Conservation (phyloP, 1,139 yeast genomes). For the Diutina scorzettiae region DNA sequence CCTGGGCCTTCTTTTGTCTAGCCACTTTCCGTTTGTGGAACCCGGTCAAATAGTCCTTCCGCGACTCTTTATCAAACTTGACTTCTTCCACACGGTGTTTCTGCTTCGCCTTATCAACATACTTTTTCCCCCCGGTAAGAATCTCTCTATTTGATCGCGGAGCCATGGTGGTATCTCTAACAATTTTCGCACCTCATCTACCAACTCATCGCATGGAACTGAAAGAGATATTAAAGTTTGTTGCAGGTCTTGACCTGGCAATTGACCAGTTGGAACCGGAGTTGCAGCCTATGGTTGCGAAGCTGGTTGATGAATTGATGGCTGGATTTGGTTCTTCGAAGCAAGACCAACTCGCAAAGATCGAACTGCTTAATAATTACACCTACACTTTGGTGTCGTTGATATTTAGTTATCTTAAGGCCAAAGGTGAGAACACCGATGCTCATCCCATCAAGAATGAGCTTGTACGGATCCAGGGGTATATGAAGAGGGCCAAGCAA, state of each 20-base stretch:
- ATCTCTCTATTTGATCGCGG: conserved; percentile 67
- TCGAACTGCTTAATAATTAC: conserved; percentile 1
- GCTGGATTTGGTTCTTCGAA: not conserved
- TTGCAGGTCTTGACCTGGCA: not conserved
- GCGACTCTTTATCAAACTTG: conserved; percentile 59
- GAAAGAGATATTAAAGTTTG: not conserved
- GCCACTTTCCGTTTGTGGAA: conserved; percentile 88
- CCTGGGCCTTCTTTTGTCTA: conserved; percentile 78
- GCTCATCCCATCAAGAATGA: not conserved
- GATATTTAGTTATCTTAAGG: not conserved
- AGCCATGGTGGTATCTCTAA: conserved; percentile 7
- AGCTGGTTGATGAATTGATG: not conserved
- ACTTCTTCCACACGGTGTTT: conserved; percentile 71
- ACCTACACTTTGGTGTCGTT: conserved; percentile 1
- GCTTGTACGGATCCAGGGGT: not conserved
- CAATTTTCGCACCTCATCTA: not conserved
- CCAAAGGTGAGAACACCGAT: not conserved
- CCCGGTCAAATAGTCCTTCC: conserved; percentile 81
- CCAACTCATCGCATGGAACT: not conserved
- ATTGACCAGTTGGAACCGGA: not conserved
- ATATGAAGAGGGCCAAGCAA: conserved; percentile 3
- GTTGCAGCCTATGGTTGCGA: not conserved
- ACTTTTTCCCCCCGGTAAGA: conserved; percentile 77
- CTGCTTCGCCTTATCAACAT: conserved; percentile 53
- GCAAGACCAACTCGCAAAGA: not conserved